Percentiles rank a stretch among this genome's conserved stretches.
These are phyloP conservation scores for Umbellularia californica DNA, from an alignment of 164 flowering plant species.

Conservation along the genomic window DNA sequence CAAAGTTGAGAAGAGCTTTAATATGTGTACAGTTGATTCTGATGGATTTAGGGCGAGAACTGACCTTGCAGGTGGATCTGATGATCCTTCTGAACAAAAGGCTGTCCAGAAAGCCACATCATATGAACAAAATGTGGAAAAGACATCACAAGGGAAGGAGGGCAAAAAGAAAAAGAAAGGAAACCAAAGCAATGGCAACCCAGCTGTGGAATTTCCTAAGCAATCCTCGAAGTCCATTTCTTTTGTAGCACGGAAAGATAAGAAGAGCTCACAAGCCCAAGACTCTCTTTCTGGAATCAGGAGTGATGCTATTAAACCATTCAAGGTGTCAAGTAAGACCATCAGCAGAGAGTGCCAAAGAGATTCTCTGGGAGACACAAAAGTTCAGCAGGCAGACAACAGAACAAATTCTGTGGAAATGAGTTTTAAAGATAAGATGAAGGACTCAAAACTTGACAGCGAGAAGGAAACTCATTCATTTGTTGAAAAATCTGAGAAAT, in stretches of 20 bases:
- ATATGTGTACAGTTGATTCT: slow-evolving; percentile 11
- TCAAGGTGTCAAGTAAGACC: slow-evolving; percentile 15
- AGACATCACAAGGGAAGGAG: slow-evolving; percentile 15
- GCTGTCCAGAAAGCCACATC: slow-evolving; percentile 15
- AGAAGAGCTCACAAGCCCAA: slow-evolving; percentile 16
- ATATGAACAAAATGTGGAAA: slow-evolving; percentile 13
- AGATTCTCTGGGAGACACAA: slow-evolving; percentile 9
- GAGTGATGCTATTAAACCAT: slow-evolving; percentile 10
- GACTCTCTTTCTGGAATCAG: slow-evolving; percentile 22
- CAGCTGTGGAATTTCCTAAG: slow-evolving; percentile 19
- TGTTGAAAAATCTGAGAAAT: slow-evolving; percentile 27
- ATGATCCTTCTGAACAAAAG: slow-evolving; percentile 18
- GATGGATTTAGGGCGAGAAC: slow-evolving; percentile 24
- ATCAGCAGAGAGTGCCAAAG: slow-evolving; percentile 10
- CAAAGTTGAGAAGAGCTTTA: slow-evolving; percentile 20
- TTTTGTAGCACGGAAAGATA: slow-evolving; percentile 21
- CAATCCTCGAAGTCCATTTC: slow-evolving; percentile 23
- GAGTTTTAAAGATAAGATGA: slow-evolving; percentile 16
- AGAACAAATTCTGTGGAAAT: slow-evolving; percentile 6
- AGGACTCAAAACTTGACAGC: slow-evolving; percentile 28
- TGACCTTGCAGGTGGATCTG: slow-evolving; percentile 16
- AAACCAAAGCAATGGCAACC: slow-evolving; percentile 16
- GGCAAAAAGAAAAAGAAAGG: slow-evolving; percentile 41
- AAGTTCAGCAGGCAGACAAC: slow-evolving; percentile 18
- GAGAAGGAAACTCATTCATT: slow-evolving; percentile 25